phyloP scores from a whole-genome alignment of 331 rosid genomes.

The Cydonia oblonga region DNA sequence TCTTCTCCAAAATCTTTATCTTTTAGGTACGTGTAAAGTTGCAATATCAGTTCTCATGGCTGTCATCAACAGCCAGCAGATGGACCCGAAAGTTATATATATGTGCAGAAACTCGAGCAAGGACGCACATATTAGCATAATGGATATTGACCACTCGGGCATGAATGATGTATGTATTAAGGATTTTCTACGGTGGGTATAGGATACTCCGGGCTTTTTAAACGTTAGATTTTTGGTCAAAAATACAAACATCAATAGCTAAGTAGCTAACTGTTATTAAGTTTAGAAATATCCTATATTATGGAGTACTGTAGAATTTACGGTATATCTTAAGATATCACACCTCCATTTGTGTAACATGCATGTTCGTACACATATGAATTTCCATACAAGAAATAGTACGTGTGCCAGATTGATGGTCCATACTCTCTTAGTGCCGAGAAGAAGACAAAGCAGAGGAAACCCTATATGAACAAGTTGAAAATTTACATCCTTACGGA shows the following conservation, averaged over 20 bases:
- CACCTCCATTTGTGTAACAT: background rate
- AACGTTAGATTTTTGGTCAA: background rate
- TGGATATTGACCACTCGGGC: background rate
- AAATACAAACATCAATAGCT: too few species aligned
- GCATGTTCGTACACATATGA: background rate
- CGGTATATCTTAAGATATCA: background rate
- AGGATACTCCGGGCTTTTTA: background rate
- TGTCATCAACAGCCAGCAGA: background rate
- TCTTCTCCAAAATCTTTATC: constrained; percentile 5
- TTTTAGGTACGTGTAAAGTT: background rate
- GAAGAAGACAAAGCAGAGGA: background rate
- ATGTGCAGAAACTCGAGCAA: constrained; percentile 18
- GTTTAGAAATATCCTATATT: too few species aligned
- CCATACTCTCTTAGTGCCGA: background rate
- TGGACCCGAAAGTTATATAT: background rate
- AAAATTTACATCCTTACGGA: background rate
- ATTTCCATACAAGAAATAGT: background rate
- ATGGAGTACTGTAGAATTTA: background rate
- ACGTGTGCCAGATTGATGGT: background rate
- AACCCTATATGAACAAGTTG: background rate
- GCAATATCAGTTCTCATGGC: background rate
- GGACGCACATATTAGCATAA: background rate
- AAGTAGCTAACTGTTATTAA: too few species aligned
- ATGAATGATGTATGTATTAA: background rate
- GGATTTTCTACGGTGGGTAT: background rate